Conservation (phyloP, 225 moss, liverwort and hornwort species). For the Rhytidiadelphus loreus region DNA sequence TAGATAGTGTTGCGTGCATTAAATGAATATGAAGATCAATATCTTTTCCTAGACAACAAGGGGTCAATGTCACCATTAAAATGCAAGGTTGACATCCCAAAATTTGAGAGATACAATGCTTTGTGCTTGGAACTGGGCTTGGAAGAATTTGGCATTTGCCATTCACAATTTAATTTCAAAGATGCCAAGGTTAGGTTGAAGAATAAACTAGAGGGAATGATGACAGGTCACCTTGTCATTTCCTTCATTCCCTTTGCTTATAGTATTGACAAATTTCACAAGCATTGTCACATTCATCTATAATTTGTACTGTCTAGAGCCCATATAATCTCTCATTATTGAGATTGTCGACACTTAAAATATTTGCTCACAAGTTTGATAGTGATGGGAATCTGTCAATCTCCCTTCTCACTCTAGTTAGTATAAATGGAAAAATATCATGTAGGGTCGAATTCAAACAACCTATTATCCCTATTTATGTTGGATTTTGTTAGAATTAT, state of each 20-base stretch:
- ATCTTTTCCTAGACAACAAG: background rate
- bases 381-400: background rate
- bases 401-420: background rate
- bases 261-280: background rate
- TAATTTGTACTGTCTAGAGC: background rate
- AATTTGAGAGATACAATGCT: background rate
- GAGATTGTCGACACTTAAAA: background rate
- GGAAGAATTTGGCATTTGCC: fast-evolving
- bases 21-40: background rate
- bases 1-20: background rate
- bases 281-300: background rate
- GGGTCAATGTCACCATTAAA: fast-evolving
- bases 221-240: fast-evolving
- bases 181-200: background rate
- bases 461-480: background rate
- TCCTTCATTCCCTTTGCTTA: fast-evolving
- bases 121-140: fast-evolving
- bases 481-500: background rate
- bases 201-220: background rate
- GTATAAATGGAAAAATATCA: background rate
- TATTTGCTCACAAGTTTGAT: background rate
- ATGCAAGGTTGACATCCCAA: fast-evolving
- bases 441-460: background rate
- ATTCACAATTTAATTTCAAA: background rate
- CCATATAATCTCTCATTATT: background rate